Evolutionary conservation across 306 rosid species (phyloP).

Genomic region (Corylus americana): DNA sequence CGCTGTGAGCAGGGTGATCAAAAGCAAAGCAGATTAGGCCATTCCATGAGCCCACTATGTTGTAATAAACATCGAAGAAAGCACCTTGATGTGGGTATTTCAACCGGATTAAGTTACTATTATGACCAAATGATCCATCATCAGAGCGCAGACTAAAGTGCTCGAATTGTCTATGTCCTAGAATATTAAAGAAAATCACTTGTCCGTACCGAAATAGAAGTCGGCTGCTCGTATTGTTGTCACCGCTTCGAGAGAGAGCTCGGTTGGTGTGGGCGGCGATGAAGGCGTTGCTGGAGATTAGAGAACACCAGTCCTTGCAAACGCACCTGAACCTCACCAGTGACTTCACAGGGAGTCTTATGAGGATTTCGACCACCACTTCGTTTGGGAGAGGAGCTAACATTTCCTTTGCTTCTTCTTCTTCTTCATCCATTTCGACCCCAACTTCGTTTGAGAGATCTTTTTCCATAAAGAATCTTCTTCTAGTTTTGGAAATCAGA

Average conservation of each 20-base stretch:
- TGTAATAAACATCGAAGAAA: too few relatives aligned
- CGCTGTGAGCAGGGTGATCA: too few relatives aligned
- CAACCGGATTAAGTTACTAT: not conserved
- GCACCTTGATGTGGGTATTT: not conserved
- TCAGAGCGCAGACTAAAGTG: not conserved
- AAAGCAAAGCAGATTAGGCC: slow-evolving; percentile 13
- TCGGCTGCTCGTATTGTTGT: not conserved
- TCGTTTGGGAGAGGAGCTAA: slow-evolving; percentile 10
- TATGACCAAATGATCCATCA: not conserved
- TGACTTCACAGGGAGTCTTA: slow-evolving; percentile 16
- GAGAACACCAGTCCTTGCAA: slow-evolving; percentile 14
- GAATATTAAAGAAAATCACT: rapidly evolving
- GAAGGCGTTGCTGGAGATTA: not conserved
- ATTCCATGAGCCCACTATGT: not conserved
- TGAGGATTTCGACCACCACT: slow-evolving; percentile 15
- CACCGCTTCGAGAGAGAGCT: too few relatives aligned
- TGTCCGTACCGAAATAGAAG: not conserved
- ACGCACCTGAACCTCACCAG: slow-evolving; percentile 8
- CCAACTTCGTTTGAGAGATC: too few relatives aligned
- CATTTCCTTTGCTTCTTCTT: not conserved
- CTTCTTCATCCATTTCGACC: too few relatives aligned
- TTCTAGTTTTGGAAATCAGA: too few relatives aligned
- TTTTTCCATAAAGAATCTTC: not conserved
- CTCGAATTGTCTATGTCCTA: not conserved
- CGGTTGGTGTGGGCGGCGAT: slow-evolving; percentile 12